Conservation (phyloP, 306 rosid species). For the Dalbergia cochinchinensis region DNA sequence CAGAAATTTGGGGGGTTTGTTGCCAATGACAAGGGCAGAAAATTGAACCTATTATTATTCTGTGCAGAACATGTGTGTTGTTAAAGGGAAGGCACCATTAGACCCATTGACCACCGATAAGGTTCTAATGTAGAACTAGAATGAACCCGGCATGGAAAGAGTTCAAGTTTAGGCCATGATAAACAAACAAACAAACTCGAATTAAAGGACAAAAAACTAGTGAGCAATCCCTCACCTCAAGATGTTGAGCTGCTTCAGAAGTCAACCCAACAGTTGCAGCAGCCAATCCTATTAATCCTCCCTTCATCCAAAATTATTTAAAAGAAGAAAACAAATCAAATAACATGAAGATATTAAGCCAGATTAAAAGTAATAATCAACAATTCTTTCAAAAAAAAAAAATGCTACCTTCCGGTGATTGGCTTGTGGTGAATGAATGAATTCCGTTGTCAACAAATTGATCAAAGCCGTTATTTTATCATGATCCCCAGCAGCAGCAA, state of each 20-base stretch:
- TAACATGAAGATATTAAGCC: constrained; percentile 31
- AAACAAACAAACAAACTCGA: constrained; percentile 2
- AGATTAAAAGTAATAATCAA: constrained; percentile 39
- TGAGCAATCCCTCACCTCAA: constrained; percentile 71
- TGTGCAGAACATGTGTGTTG: constrained; percentile 4
- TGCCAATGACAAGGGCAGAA: constrained; percentile 7
- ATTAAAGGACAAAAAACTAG: background rate
- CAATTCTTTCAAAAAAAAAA: background rate
- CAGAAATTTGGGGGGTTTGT: constrained; percentile 17
- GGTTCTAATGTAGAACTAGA: background rate
- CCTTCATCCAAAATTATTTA: constrained; percentile 55
- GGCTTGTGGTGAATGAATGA: constrained; percentile 78
- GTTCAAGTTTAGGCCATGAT: constrained; percentile 27
- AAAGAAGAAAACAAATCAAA: constrained; percentile 1
- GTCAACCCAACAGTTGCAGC: constrained; percentile 99
- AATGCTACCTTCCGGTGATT: constrained; percentile 88
- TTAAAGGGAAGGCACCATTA: background rate
- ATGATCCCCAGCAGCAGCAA: constrained; percentile 77
- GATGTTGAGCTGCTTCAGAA: constrained; percentile 93
- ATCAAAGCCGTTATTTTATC: constrained; percentile 86
- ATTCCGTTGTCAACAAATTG: constrained; percentile 79
- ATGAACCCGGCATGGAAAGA: constrained; percentile 4
- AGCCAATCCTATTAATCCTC: constrained; percentile 98
- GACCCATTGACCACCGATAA: constrained; percentile 24
- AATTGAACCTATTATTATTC: constrained; percentile 10